phyloP scores from a whole-genome alignment of 1,284 basidiomycete genomes.

The Puccinia horiana region DNA sequence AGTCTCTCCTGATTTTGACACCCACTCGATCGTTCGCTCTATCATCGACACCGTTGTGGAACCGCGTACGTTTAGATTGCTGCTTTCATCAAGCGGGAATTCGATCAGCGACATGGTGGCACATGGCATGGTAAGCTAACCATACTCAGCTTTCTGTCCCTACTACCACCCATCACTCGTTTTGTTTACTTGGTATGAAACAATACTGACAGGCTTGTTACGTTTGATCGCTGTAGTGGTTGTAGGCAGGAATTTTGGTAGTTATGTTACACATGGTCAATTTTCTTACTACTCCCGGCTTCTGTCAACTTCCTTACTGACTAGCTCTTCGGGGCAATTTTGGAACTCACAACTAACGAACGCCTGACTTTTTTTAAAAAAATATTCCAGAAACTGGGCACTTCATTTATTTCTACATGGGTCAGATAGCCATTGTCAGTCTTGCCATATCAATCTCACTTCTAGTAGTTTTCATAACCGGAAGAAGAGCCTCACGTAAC shows the following conservation, averaged over 20 bases:
- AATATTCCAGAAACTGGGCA: slow-evolving; percentile 41
- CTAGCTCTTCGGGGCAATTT: neutral
- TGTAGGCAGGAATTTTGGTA: slow-evolving; percentile 41
- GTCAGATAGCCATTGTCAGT: slow-evolving; percentile 47
- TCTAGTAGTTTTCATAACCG: neutral
- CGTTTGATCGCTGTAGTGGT: slow-evolving; percentile 13
- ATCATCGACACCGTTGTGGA: neutral
- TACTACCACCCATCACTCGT: neutral
- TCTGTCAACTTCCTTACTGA: neutral
- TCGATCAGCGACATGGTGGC: slow-evolving; percentile 40
- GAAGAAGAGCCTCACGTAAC: neutral
- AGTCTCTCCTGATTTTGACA: neutral
- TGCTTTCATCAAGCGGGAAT: slow-evolving; percentile 43
- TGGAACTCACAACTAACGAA: neutral
- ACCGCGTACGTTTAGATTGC: slow-evolving; percentile 23
- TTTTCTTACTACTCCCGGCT: neutral
- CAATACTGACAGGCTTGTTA: neutral
- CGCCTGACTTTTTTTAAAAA: neutral
- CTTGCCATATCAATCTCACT: neutral
- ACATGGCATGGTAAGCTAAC: slow-evolving; percentile 44
- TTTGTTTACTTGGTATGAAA: neutral
- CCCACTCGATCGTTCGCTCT: neutral
- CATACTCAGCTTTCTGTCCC: neutral
- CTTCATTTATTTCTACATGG: slow-evolving; percentile 50
- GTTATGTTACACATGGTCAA: slow-evolving; percentile 48